Base-by-base conservation (phyloP, 257 asterid species). In the Gardenia jasminoides region DNA sequence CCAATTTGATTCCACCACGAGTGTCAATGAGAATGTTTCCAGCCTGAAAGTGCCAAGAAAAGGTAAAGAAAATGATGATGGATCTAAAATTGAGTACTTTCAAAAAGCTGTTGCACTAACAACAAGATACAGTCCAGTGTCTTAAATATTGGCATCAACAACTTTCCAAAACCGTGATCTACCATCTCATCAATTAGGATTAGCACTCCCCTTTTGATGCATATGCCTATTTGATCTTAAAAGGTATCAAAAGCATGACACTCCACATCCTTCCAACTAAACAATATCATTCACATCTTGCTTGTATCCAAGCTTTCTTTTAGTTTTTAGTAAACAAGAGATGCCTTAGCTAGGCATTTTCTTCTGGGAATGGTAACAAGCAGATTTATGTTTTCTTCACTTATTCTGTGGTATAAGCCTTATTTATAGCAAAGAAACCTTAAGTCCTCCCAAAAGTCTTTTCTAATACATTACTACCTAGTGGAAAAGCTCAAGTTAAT, bases 1-100 rank as follows among this genome's bases (percentile, higher is more conserved):
- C 99, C 84, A 96, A 82, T 81, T 96, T 96, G 89, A 96, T 86
- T 81, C 88, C 94, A 74, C 98, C 98, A 71, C 92, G 96, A 48
- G 94, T 39, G 80, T 91, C 98, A 67, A 96, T 88, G 72, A 96
- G 95, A 84, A 96, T 83, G 82, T 96, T 96, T 80, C 99, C 97
- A 82, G 99, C 98, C 99, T 96, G 88, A 36, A 79, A 82, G 69
- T 58, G 80, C 28, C 70, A 77, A 76, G 70, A 80, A 17, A 70
- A n/a, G 20, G 24, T 48, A 9, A 72, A 16, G n/a, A 71, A n/a
- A 47, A 79, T 44, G 39, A 81, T 41, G 31, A 28, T 61, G 24
- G 36, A 2, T 73, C 39, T 11, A 24, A 3, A 3, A 17, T 76
- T 72, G 68, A 71, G 41, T 17, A 48, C 65, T 64, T 44, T 76